Conservation (phyloP, 2,329 filamentous ascomycete species). For the Pseudocercospora musae region DNA sequence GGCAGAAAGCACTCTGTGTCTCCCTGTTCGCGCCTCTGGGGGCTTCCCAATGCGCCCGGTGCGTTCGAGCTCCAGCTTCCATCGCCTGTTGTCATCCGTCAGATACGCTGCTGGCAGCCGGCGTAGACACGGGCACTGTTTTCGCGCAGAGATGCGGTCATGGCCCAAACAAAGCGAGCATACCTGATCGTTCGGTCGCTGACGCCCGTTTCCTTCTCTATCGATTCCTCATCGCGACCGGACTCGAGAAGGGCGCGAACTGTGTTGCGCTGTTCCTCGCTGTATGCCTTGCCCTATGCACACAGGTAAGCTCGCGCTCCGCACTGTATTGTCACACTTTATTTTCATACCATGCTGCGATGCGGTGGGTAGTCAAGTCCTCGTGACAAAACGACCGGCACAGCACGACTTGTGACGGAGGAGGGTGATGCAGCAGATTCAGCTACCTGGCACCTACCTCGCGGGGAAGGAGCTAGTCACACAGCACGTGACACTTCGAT, state of each 20-base stretch:
- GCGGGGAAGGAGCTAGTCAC: neutral
- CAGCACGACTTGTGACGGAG: neutral
- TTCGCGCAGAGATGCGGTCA: neutral
- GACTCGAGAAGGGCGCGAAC: constrained; percentile 34
- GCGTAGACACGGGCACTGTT: neutral
- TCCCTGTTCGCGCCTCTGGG: constrained; percentile 36
- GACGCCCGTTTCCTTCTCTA: constrained; percentile 38
- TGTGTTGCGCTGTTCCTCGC: constrained; percentile 23
- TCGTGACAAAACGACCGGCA: neutral
- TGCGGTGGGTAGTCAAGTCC: neutral
- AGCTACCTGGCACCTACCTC: neutral
- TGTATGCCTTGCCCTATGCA: constrained; percentile 28
- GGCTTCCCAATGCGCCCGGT: constrained; percentile 39
- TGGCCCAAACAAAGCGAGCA: neutral
- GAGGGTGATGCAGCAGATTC: neutral
- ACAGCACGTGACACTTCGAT: neutral
- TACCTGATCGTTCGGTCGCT: constrained; percentile 31
- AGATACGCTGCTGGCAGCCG: neutral
- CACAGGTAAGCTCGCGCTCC: constrained; percentile 1
- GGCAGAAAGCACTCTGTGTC: constrained; percentile 35
- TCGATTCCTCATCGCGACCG: constrained; percentile 35
- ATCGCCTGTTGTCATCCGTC: constrained; percentile 23
- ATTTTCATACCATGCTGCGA: no score
- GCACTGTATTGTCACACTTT: no score
- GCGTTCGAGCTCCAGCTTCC: constrained; percentile 38